phyloP scores from a whole-genome alignment of 169 alveolate species.

The Fabrea salina region DNA sequence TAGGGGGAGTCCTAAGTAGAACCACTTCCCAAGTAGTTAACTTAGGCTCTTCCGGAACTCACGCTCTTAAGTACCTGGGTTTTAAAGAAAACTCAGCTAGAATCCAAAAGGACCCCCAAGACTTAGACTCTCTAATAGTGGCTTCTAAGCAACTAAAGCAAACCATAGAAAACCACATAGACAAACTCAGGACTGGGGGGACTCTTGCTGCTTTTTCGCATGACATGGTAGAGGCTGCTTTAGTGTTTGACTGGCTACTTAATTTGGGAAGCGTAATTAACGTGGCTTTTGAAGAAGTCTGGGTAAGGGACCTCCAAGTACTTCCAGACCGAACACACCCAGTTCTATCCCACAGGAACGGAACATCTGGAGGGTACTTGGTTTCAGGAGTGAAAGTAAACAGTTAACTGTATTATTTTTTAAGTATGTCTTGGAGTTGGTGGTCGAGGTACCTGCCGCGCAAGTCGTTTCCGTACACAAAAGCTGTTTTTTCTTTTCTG shows the following conservation, averaged over 20 bases:
- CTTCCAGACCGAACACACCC: conserved; percentile 79
- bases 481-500: no score
- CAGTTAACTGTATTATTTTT: no score
- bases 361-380: conserved; percentile 5
- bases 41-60: neutral
- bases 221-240: conserved; percentile 47
- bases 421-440: no score
- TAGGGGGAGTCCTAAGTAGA: conserved; percentile 47
- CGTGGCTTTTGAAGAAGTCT: conserved; percentile 59
- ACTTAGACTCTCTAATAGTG: conserved; percentile 3
- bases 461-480: no score
- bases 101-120: neutral
- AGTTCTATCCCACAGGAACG: conserved; percentile 44
- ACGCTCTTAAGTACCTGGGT: conserved; percentile 19
- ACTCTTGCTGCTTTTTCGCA: conserved; percentile 46
- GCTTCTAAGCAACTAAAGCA: conserved; percentile 22
- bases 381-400: conserved; percentile 28
- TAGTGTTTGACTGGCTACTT: conserved; percentile 45
- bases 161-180: conserved; percentile 36
- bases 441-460: no score
- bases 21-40: neutral
- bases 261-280: conserved; percentile 46
- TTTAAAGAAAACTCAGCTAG: neutral
- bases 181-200: conserved; percentile 58
- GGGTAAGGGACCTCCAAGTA: conserved; percentile 73